A percentile compares a stretch with the other conserved stretches of the same genome.
These are phyloP conservation scores for Fusarium verticillioides DNA, from an alignment of 2,329 filamentous ascomycete genomes.

Conservation along the genomic window DNA sequence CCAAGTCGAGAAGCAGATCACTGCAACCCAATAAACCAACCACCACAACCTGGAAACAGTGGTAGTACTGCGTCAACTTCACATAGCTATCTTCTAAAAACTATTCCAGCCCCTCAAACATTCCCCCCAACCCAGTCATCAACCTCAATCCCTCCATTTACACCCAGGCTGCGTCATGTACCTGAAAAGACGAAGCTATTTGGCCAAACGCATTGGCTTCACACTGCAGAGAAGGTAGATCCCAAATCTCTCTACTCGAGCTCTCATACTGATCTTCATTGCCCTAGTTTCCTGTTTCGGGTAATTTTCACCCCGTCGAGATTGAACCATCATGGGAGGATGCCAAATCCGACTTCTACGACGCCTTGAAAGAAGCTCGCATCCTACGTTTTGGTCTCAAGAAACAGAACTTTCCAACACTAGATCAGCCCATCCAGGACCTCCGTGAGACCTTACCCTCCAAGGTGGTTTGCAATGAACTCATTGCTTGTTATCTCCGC, in stretches of 20 bases:
- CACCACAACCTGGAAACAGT: neutral
- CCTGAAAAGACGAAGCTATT: constrained; percentile 45
- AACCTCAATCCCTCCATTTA: constrained; percentile 36
- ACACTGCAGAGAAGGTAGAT: constrained; percentile 41
- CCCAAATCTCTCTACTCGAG: neutral
- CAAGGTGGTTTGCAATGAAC: constrained; percentile 33
- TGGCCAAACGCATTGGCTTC: constrained; percentile 45
- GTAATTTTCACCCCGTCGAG: constrained; percentile 40
- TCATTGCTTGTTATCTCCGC: constrained; percentile 40
- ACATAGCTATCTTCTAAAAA: neutral
- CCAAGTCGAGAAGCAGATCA: constrained; percentile 6
- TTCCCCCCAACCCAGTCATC: neutral
- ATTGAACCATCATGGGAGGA: constrained; percentile 41
- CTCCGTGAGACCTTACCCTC: constrained; percentile 32
- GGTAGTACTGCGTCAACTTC: neutral
- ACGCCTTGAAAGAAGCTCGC: constrained; percentile 36
- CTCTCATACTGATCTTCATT: constrained; percentile 2
- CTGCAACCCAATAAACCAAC: constrained; percentile 15
- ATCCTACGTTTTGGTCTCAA: constrained; percentile 35
- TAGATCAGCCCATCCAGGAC: constrained; percentile 36
- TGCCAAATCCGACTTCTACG: constrained; percentile 40
- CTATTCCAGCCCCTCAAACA: neutral
- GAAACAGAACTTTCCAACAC: constrained; percentile 14
- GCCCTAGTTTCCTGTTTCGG: constrained; percentile 39
- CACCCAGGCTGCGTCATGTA: constrained; percentile 40